Base-by-base conservation (phyloP, 257 asterid genomes). In the Ilex aquifolium region DNA sequence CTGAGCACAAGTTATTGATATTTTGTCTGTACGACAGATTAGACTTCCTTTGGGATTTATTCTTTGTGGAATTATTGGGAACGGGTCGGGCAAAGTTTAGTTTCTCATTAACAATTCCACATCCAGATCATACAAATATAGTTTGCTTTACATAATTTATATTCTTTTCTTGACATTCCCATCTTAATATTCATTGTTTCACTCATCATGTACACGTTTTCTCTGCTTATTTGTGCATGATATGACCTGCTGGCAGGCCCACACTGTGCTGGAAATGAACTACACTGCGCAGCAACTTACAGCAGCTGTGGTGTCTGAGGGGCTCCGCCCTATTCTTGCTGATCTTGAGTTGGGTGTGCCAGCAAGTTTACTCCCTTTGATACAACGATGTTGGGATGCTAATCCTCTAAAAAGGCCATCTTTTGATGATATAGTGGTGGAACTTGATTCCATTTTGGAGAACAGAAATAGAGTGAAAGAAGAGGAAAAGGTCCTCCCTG, bases 191-290 rank as follows among this genome's bases (percentile, higher is more conserved):
- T 36, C 8, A 36, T 36, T 36, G 42, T 36, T 36, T 8, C 7
- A 36, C 42, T 36, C 42, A 36, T 2, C 42, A 36, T 0, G 2
- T 4, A 8, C 8, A 4, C 42, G 1, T 36, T 36, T 36, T 36
- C 42, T 0, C 5, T 36, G 42, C 42, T 36, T 36, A 36, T 36
- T 36, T 4, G 52, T 10, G 52, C 52, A 46, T 64, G 55, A 57
- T 64, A 74, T 31, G 32, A 60, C 52, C 61, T 68, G 58, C 63
- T 78, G 69, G 57, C 70, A 92, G 97, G 99, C 99, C 53, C 99
- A 92, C 71, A 92, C 99, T 31, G 96, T 89, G 59, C 75, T 92
- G 82, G 97, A 92, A 80, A 92, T 92, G 99, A 92, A 82, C 76
- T 92, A 92, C 77, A 89, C 91, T 0, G 94, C 87, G 74, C 99